Percentiles rank a stretch among this genome's conserved stretches.
These are phyloP conservation scores for Xanthoceras sorbifolium DNA, from an alignment of 345 rosid species.

Conservation along the genomic window DNA sequence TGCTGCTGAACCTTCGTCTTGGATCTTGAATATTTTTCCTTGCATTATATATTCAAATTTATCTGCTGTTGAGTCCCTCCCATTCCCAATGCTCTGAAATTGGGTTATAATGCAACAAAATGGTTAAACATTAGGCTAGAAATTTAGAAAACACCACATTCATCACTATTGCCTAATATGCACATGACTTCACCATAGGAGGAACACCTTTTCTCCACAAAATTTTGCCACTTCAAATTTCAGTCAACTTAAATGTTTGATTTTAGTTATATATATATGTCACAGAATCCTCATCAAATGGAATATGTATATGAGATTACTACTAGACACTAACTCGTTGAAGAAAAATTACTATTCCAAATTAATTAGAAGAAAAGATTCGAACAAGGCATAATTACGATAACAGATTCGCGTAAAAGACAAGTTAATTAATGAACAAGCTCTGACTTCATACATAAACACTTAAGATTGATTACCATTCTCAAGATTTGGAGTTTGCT, in stretches of 20 bases:
- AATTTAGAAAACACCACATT: no score
- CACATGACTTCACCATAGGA: neutral
- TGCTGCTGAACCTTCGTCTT: slow-evolving; percentile 27
- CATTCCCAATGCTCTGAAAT: slow-evolving; percentile 14
- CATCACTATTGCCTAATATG: no score
- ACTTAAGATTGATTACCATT: no score
- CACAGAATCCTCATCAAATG: neutral
- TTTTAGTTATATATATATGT: no score
- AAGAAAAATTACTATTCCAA: no score
- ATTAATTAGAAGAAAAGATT: no score
- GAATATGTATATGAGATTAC: neutral
- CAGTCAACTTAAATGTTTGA: no score
- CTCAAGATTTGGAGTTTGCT: neutral
- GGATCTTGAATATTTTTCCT: slow-evolving; percentile 26
- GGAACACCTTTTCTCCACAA: neutral
- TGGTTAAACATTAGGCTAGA: neutral
- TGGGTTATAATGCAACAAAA: neutral
- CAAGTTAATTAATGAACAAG: no score
- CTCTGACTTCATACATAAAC: no score
- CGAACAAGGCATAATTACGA: no score
- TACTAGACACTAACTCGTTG: no score
- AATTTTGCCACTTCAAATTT: neutral
- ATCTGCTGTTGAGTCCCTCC: slow-evolving; percentile 24
- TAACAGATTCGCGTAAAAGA: no score
- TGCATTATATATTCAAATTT: slow-evolving; percentile 28